Percentiles rank a stretch among this genome's conserved stretches.
Evolutionary conservation across 2,329 filamentous ascomycete genomes (phyloP).

Genomic region (Apiospora marii): DNA sequence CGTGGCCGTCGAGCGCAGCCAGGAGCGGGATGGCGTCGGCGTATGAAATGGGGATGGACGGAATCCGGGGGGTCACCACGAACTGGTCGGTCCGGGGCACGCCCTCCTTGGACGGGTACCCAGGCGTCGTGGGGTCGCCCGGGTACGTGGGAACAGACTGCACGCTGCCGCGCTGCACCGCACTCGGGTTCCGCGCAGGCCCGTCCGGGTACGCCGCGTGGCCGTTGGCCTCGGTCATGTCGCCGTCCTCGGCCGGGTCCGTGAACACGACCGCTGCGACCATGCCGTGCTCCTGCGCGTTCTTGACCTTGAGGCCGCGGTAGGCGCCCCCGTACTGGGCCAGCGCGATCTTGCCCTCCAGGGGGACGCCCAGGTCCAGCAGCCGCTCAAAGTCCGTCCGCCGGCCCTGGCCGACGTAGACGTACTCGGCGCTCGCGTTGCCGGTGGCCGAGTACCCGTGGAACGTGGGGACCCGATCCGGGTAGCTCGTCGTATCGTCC

Average conservation of each 20-base stretch:
- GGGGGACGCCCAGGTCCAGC: slow-evolving; percentile 69
- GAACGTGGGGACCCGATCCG: slow-evolving; percentile 77
- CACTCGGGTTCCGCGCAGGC: slow-evolving; percentile 77
- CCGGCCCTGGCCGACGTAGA: slow-evolving; percentile 81
- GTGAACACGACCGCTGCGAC: slow-evolving; percentile 75
- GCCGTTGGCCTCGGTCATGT: slow-evolving; percentile 77
- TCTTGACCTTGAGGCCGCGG: slow-evolving; percentile 83
- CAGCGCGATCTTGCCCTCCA: slow-evolving; percentile 81
- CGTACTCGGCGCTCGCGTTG: slow-evolving; percentile 76
- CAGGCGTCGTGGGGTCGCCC: slow-evolving; percentile 80
- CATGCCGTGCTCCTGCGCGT: slow-evolving; percentile 80
- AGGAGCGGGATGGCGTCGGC: slow-evolving; percentile 78
- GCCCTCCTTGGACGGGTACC: slow-evolving; percentile 80
- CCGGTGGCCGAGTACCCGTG: slow-evolving; percentile 84
- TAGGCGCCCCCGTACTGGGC: slow-evolving; percentile 80
- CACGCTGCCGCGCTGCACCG: slow-evolving; percentile 80
- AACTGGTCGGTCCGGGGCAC: slow-evolving; percentile 70
- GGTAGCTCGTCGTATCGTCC: slow-evolving; percentile 75
- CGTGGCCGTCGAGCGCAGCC: slow-evolving; percentile 79
- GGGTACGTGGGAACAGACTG: slow-evolving; percentile 70
- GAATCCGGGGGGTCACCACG: slow-evolving; percentile 74
- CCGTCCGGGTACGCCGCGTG: slow-evolving; percentile 77
- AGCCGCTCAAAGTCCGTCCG: slow-evolving; percentile 78
- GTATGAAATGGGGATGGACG: slow-evolving; percentile 84
- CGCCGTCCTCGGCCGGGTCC: slow-evolving; percentile 79